Base-by-base conservation (phyloP, 768 basidiomycete species). In the Phylloporus arenicola region DNA sequence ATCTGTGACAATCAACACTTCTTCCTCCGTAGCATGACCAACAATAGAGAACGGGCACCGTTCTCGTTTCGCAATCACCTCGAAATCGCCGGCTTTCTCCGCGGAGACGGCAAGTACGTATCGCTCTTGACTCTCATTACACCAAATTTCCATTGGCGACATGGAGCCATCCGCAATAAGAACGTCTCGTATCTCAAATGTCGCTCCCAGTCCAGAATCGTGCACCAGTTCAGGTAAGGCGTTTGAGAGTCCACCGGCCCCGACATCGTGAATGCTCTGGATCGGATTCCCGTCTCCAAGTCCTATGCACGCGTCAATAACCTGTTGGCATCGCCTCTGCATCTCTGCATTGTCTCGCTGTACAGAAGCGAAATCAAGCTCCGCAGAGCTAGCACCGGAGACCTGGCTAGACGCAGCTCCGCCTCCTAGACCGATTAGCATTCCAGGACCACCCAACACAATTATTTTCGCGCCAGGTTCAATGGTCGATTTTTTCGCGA, bases 121-220 rank as follows among this genome's bases (percentile, higher is more conserved):
- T 34, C 96, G 84, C 62, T 98, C 96, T 72, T 98, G 96, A 56
- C 85, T 88, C 70, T 99, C 96, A 70, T 99, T 99, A 65, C 96
- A 98, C 96, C 96, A 99, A 44, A 98, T 97, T 71, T 98, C 95
- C 95, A 99, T 97, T 0, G 96, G 96, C 4, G 91, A 93, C 90
- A 99, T 91, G 34, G 88, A 86, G 20, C 79, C 76, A 65, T 98
- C 96, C 25, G 92, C 95, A 35, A 96, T 83, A 22, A 91, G 77
- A 7, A 99, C 84, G 59, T 97, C 89, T 19, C 95, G 76, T 57
- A 99, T 94, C 72, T 99, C 96, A 62, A 98, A 93, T 4, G 65
- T 75, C 1, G 91, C 96, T 8, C 96, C 96, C 6, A 96, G 76
- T n/a, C 78, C 80, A 2, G 93, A 88, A 69, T 98, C 95, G 63